phyloP scores from a whole-genome alignment of 2,329 filamentous ascomycete species.

The Penicillium nordicum region DNA sequence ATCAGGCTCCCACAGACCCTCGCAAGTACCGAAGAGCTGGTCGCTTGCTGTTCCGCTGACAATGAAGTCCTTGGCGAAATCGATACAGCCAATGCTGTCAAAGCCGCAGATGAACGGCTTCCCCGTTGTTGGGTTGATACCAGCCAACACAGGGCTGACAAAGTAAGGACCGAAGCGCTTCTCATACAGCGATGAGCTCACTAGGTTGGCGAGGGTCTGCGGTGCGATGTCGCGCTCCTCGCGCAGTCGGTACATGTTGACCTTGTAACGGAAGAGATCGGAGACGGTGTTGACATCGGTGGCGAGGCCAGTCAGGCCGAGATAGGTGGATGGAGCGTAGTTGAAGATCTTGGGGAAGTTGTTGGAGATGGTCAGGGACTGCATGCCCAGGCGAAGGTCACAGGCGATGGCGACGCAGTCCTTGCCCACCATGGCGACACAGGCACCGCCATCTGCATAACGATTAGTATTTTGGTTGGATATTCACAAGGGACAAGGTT shows the following conservation, averaged over 20 bases:
- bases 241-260: constrained; percentile 98
- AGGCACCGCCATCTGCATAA: constrained; percentile 73
- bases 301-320: constrained; percentile 91
- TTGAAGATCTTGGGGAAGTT: constrained; percentile 99
- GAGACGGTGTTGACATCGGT: constrained; percentile 93
- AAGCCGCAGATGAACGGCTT: constrained; percentile 99
- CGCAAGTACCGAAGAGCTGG: constrained; percentile 97
- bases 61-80: constrained; percentile 99
- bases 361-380: constrained; percentile 96
- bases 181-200: constrained; percentile 89
- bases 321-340: constrained; percentile 85
- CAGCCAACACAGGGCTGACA: constrained; percentile 88
- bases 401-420: constrained; percentile 99
- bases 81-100: constrained; percentile 98
- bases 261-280: constrained; percentile 98
- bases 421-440: constrained; percentile 98
- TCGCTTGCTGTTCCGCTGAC: constrained; percentile 94
- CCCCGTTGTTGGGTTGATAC: constrained; percentile 88
- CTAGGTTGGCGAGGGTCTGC: constrained; percentile 92
- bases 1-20: constrained; percentile 96
- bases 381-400: constrained; percentile 94
- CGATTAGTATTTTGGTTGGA: constrained; percentile 13
- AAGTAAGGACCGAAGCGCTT: constrained; percentile 95
- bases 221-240: constrained; percentile 97
- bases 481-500: constrained; percentile 7